A percentile compares a stretch with the other conserved stretches of the same genome.
These are phyloP conservation scores for Strobilomyces dryophilus DNA, from an alignment of 768 basidiomycete genomes.

Conservation along the genomic window DNA sequence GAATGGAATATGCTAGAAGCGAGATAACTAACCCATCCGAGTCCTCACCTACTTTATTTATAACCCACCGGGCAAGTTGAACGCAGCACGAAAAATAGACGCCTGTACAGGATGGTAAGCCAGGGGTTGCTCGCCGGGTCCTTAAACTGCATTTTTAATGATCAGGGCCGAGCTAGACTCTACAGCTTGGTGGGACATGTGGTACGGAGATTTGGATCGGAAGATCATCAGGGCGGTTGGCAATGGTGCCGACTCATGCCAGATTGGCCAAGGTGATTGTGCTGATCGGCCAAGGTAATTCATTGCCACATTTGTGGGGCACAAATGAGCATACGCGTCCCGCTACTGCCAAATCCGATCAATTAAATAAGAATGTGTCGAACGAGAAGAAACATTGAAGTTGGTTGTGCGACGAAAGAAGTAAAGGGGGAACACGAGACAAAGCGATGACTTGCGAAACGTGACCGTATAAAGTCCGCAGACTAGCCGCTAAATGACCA, in stretches of 20 bases:
- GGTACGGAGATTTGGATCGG: conserved; percentile 9
- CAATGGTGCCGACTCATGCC: not conserved
- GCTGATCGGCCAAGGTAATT: conserved; percentile 2
- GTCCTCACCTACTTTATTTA: not conserved
- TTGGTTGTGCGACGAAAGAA: not conserved
- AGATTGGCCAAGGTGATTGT: not conserved
- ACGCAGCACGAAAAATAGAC: not conserved
- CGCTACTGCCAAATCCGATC: not conserved
- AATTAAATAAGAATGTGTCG: not conserved
- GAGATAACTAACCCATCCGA: not conserved
- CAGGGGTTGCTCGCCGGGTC: not conserved
- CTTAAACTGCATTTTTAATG: not conserved
- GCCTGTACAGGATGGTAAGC: conserved; percentile 27
- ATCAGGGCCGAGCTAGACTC: not conserved
- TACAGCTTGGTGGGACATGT: conserved; percentile 24
- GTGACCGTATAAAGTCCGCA: conserved; percentile 2
- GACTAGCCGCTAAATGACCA: conserved; percentile 9
- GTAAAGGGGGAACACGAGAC: not conserved
- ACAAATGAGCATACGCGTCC: not conserved
- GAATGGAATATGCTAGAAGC: not conserved
- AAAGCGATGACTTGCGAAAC: not conserved
- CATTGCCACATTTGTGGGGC: not conserved
- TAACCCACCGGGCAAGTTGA: not conserved
- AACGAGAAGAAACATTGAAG: not conserved
- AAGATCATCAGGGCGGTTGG: not conserved